Conservation (phyloP, 164 flowering plant genomes). For the grape (Vitis vinifera) region ASM3070453v1 NC_081812.1:15348501-15349000, state of each 20-base stretch:
- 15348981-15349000: slow-evolving; percentile 80
- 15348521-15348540: slow-evolving; percentile 76
- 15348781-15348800: not conserved
- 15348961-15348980: slow-evolving; percentile 83
- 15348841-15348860: slow-evolving; percentile 79
- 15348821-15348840: slow-evolving; percentile 88
- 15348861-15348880: slow-evolving; percentile 74
- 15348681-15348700: not conserved
- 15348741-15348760: not conserved
- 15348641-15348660: not conserved
- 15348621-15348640: slow-evolving; percentile 88
- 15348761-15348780: too few relatives aligned
- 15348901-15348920: slow-evolving; percentile 92
- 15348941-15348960: slow-evolving; percentile 65
- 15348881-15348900: slow-evolving; percentile 82
- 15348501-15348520: slow-evolving; percentile 87
- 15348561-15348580: slow-evolving; percentile 55
- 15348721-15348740: not conserved
- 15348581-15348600: slow-evolving; percentile 57
- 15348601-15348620: slow-evolving; percentile 84
- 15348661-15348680: not conserved
- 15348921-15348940: slow-evolving; percentile 78
- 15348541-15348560: slow-evolving; percentile 77
- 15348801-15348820: slow-evolving; percentile 84
- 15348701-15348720: not conserved